Base-by-base conservation (phyloP, 208 protist species). In the Leishmania turanica region DNA sequence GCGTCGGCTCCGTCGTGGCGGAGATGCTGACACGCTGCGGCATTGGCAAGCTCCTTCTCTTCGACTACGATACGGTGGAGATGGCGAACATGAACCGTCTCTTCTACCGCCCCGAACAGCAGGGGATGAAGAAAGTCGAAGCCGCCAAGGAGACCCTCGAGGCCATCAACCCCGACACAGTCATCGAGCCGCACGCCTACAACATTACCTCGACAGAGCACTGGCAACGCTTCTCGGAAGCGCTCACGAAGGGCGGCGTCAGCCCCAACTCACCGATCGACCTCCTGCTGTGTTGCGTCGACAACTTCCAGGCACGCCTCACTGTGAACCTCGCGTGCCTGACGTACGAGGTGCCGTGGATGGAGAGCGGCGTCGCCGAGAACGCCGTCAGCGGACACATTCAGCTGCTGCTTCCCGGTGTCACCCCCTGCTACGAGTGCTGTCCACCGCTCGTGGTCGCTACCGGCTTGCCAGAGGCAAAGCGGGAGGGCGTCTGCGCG, bases 51-150 rank as follows among this genome's bases (percentile, higher is more conserved):
- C 89, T 99, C 19, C 80, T 99, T n/a, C 88, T 99, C 65, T 99
- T 98, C 81, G 99, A 99, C 90, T 99, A 99, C 90, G 99, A 99
- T 91, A 99, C 91, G 70, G 99, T 99, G 11, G 98, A 99, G 81
- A 82, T 99, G 42, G 98, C 99, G 3, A 99, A 99, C 90, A 99
- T 99, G 98, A 99, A 99, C 84, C 90, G 96, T 15, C 91, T 99
- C 56, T 99, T 99, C 84, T 99, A 99, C 87, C 91, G 96, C n/a
- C 98, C 97, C 0, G 92, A 99, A 54, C 98, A 99, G 83, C 92
- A 96, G 47, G 98, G 98, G 34, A 84, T 99, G 90, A 95, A 84
- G 66, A 99, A 99, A 84, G 97, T 98, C n/a, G 87, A 93, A 15
- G 98, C 97, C 3, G 94, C 96, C 27, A 86, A 89, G 79, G 77